These are phyloP conservation scores for Neofusicoccum umdonicola DNA, from an alignment of 2,329 filamentous ascomycete genomes.

Conservation along the genomic window DNA sequence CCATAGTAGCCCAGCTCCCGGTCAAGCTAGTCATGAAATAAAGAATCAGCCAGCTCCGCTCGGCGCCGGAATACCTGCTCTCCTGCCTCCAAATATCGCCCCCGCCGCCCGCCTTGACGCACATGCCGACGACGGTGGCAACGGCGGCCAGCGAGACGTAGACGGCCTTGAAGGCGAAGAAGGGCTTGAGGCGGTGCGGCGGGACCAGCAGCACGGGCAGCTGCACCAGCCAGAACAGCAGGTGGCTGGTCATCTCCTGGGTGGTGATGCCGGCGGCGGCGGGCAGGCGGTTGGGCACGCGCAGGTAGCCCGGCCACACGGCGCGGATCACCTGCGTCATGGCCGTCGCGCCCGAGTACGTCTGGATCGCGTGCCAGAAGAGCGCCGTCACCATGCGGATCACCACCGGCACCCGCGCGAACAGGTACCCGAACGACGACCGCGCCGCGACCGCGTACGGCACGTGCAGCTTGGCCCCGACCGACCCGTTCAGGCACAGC, in stretches of 20 bases:
- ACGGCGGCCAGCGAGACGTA: constrained; percentile 21
- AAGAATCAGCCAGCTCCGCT: constrained; percentile 19
- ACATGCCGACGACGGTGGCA: constrained; percentile 24
- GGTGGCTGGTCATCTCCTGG: constrained; percentile 29
- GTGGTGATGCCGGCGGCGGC: constrained; percentile 40
- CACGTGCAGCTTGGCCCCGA: constrained; percentile 5
- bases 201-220: constrained; percentile 30
- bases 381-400: background rate
- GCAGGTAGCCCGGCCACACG: constrained; percentile 38
- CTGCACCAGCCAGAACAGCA: constrained; percentile 27
- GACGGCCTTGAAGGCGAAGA: constrained; percentile 21
- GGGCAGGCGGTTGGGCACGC: constrained; percentile 47
- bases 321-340: constrained; percentile 31
- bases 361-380: constrained; percentile 9
- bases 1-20: constrained; percentile 24
- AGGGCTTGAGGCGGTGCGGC: constrained; percentile 24
- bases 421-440: background rate
- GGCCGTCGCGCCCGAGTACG: constrained; percentile 21
- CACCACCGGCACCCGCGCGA: background rate
- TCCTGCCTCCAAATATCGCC: constrained; percentile 20
- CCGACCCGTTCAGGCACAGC: constrained; percentile 23
- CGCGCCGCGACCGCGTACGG: background rate
- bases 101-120: constrained; percentile 25
- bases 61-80: constrained; percentile 13
- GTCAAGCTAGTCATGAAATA: constrained; percentile 21